Evolutionary conservation across 116 monocot species (phyloP).

Genomic region (Dioscorea cayenensis): DNA sequence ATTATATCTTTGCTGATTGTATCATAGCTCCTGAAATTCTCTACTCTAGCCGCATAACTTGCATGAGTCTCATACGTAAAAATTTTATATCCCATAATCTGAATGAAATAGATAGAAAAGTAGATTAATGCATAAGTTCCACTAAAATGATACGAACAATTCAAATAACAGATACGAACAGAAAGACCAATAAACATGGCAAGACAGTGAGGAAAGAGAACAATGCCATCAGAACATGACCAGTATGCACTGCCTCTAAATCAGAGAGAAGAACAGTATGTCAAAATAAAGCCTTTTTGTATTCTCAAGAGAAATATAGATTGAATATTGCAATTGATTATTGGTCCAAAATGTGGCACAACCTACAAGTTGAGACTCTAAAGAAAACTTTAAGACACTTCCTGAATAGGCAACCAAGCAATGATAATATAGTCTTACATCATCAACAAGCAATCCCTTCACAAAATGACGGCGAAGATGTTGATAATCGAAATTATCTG

Average conservation of each 20-base stretch:
- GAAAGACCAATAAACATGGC: neutral
- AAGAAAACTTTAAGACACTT: neutral
- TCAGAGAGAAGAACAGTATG: too few relatives aligned
- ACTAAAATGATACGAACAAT: neutral
- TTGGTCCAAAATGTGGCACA: too few relatives aligned
- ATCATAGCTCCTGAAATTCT: slow-evolving; percentile 92
- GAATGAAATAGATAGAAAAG: slow-evolving; percentile 10
- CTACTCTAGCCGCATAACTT: slow-evolving; percentile 94
- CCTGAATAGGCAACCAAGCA: neutral
- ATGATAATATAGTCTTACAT: slow-evolving; percentile 43
- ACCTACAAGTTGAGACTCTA: neutral
- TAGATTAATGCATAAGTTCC: neutral
- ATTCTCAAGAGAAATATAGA: too few relatives aligned
- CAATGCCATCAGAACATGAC: too few relatives aligned
- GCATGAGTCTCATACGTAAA: slow-evolving; percentile 89
- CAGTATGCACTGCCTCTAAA: too few relatives aligned
- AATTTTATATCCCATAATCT: slow-evolving; percentile 99
- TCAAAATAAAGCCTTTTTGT: too few relatives aligned
- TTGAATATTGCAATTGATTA: too few relatives aligned
- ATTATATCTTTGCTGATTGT: slow-evolving; percentile 94
- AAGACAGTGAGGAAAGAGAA: too few relatives aligned
- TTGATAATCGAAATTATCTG: slow-evolving; percentile 98
- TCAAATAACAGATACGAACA: neutral
- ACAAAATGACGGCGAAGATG: slow-evolving; percentile 98
- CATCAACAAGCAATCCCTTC: slow-evolving; percentile 93